Evolutionary conservation across 371 early-diverging fungal species (phyloP).

Genomic region (Mortierella sp.): DNA sequence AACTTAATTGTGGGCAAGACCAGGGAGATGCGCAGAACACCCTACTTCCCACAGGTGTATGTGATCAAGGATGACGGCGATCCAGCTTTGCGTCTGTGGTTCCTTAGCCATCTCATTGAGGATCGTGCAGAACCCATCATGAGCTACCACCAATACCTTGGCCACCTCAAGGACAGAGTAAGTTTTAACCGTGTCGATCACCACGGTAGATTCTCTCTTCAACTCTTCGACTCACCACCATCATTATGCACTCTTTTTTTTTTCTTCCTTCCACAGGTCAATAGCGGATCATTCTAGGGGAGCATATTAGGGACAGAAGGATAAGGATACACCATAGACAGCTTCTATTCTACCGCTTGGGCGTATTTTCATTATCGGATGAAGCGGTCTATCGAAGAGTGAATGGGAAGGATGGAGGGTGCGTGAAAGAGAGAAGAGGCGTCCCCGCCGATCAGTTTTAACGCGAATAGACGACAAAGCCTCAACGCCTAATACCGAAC

Average conservation of each 20-base stretch:
- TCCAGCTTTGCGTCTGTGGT: constrained; percentile 83
- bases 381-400: no score
- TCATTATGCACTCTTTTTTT: background rate
- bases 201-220: background rate
- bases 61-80: constrained; percentile 95
- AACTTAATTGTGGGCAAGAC: constrained; percentile 68
- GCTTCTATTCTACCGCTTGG: no score
- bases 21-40: constrained; percentile 66
- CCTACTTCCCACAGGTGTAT: constrained; percentile 74
- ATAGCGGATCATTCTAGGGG: constrained; percentile 34
- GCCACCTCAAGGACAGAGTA: constrained; percentile 72
- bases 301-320: no score
- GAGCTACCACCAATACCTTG: constrained; percentile 88
- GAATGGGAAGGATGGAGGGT: no score
- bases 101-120: constrained; percentile 89
- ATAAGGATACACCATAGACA: no score
- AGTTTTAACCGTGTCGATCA: no score
- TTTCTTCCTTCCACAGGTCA: constrained; percentile 20
- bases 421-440: no score
- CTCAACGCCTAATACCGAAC: no score
- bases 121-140: constrained; percentile 86
- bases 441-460: no score
- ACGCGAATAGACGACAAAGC: no score
- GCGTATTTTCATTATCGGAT: no score
- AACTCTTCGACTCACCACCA: background rate